A percentile compares a stretch with the other conserved stretches of the same genome.
phyloP scores from a whole-genome alignment of 345 rosid species.

The Isatis tinctoria region DNA sequence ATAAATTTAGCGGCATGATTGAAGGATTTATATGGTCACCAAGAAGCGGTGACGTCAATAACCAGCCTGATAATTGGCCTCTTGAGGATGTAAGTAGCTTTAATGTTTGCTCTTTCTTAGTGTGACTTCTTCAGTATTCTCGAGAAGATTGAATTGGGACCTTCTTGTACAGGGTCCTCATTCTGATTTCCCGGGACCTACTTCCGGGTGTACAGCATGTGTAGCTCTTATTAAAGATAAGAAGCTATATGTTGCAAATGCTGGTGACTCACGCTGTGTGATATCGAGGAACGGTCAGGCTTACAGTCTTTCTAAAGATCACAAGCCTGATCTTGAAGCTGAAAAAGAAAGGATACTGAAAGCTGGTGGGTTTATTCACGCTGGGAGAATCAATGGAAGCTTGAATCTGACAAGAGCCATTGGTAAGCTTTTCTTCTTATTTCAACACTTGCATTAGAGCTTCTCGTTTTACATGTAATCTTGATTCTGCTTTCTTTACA shows the following conservation, averaged over 20 bases:
- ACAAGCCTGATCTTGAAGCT: slow-evolving; percentile 92
- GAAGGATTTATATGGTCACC: slow-evolving; percentile 93
- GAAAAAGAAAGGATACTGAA: slow-evolving; percentile 91
- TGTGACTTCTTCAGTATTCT: neutral
- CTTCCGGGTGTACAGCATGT: slow-evolving; percentile 90
- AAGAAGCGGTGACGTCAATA: slow-evolving; percentile 47
- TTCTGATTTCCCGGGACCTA: slow-evolving; percentile 89
- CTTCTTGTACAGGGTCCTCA: slow-evolving; percentile 67
- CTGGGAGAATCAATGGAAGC: slow-evolving; percentile 93
- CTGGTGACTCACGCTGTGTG: slow-evolving; percentile 97
- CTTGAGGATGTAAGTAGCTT: slow-evolving; percentile 49
- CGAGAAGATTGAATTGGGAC: neutral
- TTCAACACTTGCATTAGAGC: neutral
- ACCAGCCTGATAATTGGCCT: slow-evolving; percentile 47
- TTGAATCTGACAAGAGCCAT: slow-evolving; percentile 98
- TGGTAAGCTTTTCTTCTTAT: slow-evolving; percentile 38
- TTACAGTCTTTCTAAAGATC: slow-evolving; percentile 93
- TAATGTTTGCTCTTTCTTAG: neutral
- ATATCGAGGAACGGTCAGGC: slow-evolving; percentile 94
- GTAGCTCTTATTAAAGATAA: slow-evolving; percentile 74
- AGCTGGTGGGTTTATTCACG: slow-evolving; percentile 98
- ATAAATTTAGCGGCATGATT: slow-evolving; percentile 68
- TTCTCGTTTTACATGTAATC: neutral
- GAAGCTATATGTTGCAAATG: slow-evolving; percentile 88
- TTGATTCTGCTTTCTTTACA: slow-evolving; percentile 27